Base-by-base conservation (phyloP, 2,329 filamentous ascomycete species). In the Fusarium albidum region DNA sequence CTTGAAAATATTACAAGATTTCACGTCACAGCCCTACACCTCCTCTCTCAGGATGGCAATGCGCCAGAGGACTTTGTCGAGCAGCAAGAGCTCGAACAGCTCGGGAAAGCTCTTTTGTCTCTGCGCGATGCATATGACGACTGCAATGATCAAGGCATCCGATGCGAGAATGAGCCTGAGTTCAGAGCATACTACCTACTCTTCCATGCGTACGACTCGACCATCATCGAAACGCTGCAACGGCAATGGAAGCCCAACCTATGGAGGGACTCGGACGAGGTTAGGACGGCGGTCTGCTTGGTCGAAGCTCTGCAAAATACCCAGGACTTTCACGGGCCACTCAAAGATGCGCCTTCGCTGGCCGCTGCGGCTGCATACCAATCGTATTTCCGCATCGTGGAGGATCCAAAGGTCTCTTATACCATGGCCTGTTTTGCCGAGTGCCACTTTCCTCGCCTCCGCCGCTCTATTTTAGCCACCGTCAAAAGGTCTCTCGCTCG, bases 381-480 rank as follows among this genome's bases (percentile, higher is more conserved):
- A 18, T 77, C 81, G 14, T 88, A 82, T 68, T 88, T 89, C 65
- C 76, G 79, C 18, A 85, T 89, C 40, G 74, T 89, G 25, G 77
- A 83, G 59, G 77, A 81, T 33, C 73, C 76, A 0, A 72, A 75
- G 13, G 81, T 87, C 3, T 88, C 86, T 1, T 89, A 89, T 65
- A 87, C 84, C 1, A 87, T 89, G 84, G 86, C 85, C 12, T 89
- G 86, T 61, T 82, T 89, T 54, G 85, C 85, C 7, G 86, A 89
- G 64, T 82, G 86, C n/a, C 84, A 87, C 64, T 88, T 89, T 52
- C 82, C 83, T 33, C 76, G 79, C 29, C 74, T 88, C 27, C 83
- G 86, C 33, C 82, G 83, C 47, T 78, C 80, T 11, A 81, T 87
- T 13, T 68, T 89, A 14, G 78, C 79, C 47, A 79, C 81, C 13